phyloP scores from a whole-genome alignment of 208 protist species.

The Trypanosoma cruzi region DNA sequence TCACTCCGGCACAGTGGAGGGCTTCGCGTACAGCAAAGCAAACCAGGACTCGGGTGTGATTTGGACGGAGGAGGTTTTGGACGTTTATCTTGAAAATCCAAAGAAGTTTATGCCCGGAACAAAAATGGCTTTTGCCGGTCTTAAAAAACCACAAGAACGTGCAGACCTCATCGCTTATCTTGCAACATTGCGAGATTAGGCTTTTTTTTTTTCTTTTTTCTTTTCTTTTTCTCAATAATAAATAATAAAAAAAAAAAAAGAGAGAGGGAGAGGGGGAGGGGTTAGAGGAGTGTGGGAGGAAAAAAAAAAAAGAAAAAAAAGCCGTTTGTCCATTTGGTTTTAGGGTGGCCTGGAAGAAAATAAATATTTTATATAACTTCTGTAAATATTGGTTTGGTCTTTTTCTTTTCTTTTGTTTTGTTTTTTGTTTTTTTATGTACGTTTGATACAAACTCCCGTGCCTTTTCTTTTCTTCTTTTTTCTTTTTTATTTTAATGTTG shows the following conservation, averaged over 20 bases:
- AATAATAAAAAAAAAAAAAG: background rate
- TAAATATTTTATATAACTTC: no score
- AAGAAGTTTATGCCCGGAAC: constrained; percentile 98
- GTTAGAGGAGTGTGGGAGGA: background rate
- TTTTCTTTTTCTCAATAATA: constrained; percentile 13
- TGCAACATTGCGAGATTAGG: constrained; percentile 61
- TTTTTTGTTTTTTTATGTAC: no score
- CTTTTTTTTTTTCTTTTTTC: background rate
- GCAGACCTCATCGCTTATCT: constrained; percentile 96
- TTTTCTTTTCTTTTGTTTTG: no score
- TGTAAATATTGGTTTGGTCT: no score
- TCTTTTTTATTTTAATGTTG: no score
- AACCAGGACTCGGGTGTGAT: constrained; percentile 93
- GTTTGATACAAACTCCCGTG: no score
- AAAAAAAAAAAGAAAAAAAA: constrained; percentile 22
- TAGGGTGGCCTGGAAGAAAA: no score
- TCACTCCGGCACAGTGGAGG: constrained; percentile 90
- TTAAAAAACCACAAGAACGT: constrained; percentile 95
- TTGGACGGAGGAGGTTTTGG: constrained; percentile 94
- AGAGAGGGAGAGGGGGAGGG: background rate
- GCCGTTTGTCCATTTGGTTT: no score
- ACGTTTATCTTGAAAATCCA: constrained; percentile 96
- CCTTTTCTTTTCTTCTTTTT: no score
- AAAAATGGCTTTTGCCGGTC: constrained; percentile 97
- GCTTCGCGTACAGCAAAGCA: constrained; percentile 95